Evolutionary conservation across 176 grass and related monocot genomes (phyloP).

Genomic region (Zea luxurians): DNA sequence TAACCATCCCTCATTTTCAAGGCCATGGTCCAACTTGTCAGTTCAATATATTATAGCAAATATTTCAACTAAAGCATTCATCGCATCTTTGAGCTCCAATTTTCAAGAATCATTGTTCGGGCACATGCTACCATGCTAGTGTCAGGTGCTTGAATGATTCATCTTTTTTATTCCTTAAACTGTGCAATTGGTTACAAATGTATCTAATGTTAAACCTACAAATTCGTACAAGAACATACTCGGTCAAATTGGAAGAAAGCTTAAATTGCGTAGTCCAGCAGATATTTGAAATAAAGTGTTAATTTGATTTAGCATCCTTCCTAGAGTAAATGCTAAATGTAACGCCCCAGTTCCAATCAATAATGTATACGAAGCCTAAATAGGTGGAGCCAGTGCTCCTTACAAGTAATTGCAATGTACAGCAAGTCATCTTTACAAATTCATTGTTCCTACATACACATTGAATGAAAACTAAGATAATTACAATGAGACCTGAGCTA

Average conservation of each 20-base stretch:
- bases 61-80: neutral
- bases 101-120: neutral
- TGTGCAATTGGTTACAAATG: neutral
- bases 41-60: neutral
- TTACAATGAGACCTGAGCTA: slow-evolving; percentile 34
- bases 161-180: neutral
- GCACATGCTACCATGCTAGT: neutral
- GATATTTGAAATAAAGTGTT: slow-evolving; percentile 19
- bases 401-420: slow-evolving; percentile 20
- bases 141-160: neutral
- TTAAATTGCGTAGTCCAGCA: neutral
- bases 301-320: neutral
- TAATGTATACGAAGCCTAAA: slow-evolving; percentile 13
- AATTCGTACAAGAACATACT: neutral
- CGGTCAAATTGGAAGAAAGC: neutral
- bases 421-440: slow-evolving; percentile 28
- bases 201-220: neutral
- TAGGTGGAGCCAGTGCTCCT: neutral
- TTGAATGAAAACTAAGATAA: slow-evolving; percentile 21
- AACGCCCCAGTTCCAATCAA: neutral
- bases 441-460: slow-evolving; percentile 20
- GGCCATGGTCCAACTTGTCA: neutral
- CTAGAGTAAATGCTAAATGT: neutral
- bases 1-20: neutral
- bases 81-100: neutral